Evolutionary conservation across 495 filamentous ascomycete species (phyloP).

Genomic region (Daldinia concentrica): DNA sequence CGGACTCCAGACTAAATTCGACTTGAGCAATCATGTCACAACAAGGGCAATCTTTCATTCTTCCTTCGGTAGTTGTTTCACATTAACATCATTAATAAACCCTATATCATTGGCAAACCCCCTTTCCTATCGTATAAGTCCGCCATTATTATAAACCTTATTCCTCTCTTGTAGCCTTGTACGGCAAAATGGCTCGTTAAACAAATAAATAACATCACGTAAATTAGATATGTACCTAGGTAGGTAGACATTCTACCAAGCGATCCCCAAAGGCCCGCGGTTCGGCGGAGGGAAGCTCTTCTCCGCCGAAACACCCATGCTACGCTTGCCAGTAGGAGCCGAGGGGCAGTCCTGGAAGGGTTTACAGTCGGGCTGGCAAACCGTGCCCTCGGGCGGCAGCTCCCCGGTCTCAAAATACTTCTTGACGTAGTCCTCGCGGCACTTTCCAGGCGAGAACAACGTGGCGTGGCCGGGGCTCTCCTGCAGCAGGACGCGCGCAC

Average conservation of each 20-base stretch:
- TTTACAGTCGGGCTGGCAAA: constrained; percentile 42
- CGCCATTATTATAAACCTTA: too few species aligned
- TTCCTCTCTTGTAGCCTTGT: too few species aligned
- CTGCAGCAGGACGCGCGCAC: constrained; percentile 44
- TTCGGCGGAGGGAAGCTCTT: not conserved
- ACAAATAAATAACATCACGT: too few species aligned
- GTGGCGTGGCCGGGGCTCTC: constrained; percentile 45
- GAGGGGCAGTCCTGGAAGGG: constrained; percentile 25
- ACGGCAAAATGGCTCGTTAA: too few species aligned
- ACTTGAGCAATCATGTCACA: not conserved
- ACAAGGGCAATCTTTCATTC: not conserved
- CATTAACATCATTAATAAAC: not conserved
- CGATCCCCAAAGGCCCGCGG: not conserved
- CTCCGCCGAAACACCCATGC: not conserved
- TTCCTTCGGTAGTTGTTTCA: not conserved
- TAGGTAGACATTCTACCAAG: not conserved
- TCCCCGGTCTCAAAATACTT: constrained; percentile 44
- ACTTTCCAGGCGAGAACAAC: constrained; percentile 34
- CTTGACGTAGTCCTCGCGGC: constrained; percentile 35
- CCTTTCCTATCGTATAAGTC: not conserved
- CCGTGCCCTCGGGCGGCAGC: constrained; percentile 40
- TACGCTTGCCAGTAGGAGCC: not conserved
- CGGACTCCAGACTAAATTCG: not conserved
- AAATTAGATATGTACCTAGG: too few species aligned
- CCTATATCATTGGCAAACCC: not conserved